Conservation (phyloP, 345 rosid species). For the Acer saccharum region DNA sequence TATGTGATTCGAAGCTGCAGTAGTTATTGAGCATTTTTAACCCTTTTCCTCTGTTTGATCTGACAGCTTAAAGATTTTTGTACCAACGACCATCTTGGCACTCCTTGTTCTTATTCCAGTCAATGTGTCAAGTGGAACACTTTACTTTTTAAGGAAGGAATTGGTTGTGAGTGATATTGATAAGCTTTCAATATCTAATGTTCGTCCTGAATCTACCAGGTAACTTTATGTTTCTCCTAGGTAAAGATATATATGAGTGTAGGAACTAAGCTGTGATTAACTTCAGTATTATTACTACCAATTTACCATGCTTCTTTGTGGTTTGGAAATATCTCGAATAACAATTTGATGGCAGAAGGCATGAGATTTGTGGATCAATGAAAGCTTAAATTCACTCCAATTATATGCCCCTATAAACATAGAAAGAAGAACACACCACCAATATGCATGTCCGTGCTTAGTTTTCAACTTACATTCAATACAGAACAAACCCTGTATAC, state of each 20-base stretch:
- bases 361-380: not conserved
- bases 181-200: slow-evolving; percentile 94
- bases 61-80: slow-evolving; percentile 88
- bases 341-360: not conserved
- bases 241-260: not conserved
- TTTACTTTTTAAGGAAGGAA: slow-evolving; percentile 76
- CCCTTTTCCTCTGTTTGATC: slow-evolving; percentile 16
- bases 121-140: slow-evolving; percentile 85
- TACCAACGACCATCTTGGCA: slow-evolving; percentile 71
- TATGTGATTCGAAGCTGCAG: not conserved
- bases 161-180: slow-evolving; percentile 89
- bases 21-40: not conserved
- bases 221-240: slow-evolving; percentile 25
- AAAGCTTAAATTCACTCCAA: too few species aligned
- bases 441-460: too few species aligned
- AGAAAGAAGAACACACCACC: too few species aligned
- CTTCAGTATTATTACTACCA: not conserved
- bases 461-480: too few species aligned
- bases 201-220: slow-evolving; percentile 76
- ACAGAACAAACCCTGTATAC: too few species aligned
- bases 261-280: not conserved
- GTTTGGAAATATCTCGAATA: not conserved
- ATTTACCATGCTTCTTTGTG: not conserved
- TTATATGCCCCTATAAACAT: too few species aligned
- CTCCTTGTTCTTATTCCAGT: slow-evolving; percentile 87